phyloP scores from a whole-genome alignment of 208 protist species.

The Polymyxa betae region DNA sequence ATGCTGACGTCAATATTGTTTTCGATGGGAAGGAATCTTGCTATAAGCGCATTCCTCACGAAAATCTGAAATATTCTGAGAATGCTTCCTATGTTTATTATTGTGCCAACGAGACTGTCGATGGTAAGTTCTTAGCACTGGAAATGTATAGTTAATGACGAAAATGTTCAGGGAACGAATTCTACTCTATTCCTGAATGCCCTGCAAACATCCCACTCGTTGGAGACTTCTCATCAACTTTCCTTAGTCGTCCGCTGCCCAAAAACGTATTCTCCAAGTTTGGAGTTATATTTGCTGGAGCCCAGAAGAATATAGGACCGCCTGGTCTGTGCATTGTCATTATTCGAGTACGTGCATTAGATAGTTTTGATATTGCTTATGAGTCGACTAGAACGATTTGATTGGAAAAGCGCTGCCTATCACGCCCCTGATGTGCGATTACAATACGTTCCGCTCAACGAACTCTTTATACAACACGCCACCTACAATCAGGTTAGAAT shows the following conservation, averaged over 20 bases:
- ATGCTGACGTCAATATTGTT: conserved; percentile 17
- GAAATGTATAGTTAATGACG: background rate
- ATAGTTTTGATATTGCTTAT: background rate
- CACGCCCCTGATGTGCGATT: conserved; percentile 20
- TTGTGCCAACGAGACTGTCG: conserved; percentile 41
- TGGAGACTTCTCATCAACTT: conserved; percentile 22
- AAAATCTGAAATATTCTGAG: background rate
- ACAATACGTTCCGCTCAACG: background rate
- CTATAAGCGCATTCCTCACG: background rate
- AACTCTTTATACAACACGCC: conserved; percentile 46
- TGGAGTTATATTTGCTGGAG: conserved; percentile 33
- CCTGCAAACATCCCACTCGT: conserved; percentile 2
- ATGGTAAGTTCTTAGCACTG: background rate
- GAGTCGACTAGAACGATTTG: conserved; percentile 6
- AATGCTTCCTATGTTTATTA: background rate
- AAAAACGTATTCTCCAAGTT: background rate
- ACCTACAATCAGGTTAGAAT: conserved; percentile 3
- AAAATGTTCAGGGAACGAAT: background rate
- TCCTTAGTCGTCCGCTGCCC: background rate
- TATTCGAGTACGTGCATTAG: background rate
- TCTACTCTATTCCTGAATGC: background rate
- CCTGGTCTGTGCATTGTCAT: conserved; percentile 35
- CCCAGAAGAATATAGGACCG: conserved; percentile 37
- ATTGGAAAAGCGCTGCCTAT: conserved; percentile 30
- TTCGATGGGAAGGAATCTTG: background rate